Conservation (phyloP, 345 rosid species). For the Nasturtium officinale region DNA sequence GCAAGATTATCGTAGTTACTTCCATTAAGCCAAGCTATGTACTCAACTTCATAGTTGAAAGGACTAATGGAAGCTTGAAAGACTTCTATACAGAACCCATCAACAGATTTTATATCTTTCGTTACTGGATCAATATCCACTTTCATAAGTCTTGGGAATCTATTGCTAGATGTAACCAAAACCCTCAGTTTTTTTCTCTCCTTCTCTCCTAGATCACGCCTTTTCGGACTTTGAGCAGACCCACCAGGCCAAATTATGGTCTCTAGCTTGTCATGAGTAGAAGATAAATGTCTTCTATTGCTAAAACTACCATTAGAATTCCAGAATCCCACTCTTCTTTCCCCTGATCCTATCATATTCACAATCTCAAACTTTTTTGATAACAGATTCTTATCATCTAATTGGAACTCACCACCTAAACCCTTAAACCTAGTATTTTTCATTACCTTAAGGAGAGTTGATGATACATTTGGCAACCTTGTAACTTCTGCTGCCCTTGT, state of each 20-base stretch:
- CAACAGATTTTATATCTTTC: neutral
- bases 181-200: conserved; percentile 37
- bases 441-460: conserved; percentile 37
- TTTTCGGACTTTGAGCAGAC: conserved; percentile 30
- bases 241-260: conserved; percentile 50
- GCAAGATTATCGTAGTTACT: conserved; percentile 36
- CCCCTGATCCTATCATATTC: conserved; percentile 40
- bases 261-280: conserved; percentile 28
- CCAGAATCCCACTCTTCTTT: conserved; percentile 46
- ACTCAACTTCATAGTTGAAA: conserved; percentile 36
- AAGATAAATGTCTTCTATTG: conserved; percentile 19
- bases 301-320: conserved; percentile 33
- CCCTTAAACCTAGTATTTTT: conserved; percentile 36
- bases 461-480: conserved; percentile 13
- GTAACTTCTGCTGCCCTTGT: conserved; percentile 41
- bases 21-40: conserved; percentile 26
- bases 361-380: conserved; percentile 44
- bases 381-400: conserved; percentile 24
- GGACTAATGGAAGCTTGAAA: conserved; percentile 22
- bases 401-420: conserved; percentile 40
- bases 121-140: conserved; percentile 29
- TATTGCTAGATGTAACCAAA: conserved; percentile 42
- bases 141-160: conserved; percentile 30
- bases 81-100: conserved; percentile 40
- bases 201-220: neutral